Evolutionary conservation across 2,329 filamentous ascomycete species (phyloP).

Genomic region (Fusarium fracticaudum): DNA sequence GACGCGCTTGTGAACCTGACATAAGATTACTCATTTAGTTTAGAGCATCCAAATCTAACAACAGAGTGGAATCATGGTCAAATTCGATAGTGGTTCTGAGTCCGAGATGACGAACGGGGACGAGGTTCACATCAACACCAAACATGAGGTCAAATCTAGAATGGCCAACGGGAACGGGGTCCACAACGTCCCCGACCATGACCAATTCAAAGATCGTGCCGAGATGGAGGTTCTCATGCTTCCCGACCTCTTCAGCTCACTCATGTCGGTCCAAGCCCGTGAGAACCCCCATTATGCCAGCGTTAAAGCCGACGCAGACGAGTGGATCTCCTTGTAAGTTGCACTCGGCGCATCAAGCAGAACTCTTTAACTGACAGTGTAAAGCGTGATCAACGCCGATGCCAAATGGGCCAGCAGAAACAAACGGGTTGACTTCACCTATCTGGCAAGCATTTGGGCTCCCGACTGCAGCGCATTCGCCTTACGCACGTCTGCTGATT

Average conservation of each 20-base stretch:
- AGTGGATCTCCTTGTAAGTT: neutral
- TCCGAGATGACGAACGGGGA: neutral
- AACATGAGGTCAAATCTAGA: neutral
- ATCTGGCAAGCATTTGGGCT: neutral
- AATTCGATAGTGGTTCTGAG: neutral
- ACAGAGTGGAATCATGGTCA: neutral
- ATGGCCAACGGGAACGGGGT: neutral
- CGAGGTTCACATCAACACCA: neutral
- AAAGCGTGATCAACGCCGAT: neutral
- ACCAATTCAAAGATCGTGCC: neutral
- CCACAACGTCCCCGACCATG: neutral
- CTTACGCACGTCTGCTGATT: neutral
- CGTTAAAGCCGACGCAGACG: neutral
- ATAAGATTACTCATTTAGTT: fast-evolving
- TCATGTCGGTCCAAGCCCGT: neutral
- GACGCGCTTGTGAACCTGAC: fast-evolving
- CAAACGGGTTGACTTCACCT: neutral
- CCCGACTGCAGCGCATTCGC: neutral
- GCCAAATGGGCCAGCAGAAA: neutral
- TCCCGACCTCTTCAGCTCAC: neutral
- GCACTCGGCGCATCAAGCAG: neutral
- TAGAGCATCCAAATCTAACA: neutral
- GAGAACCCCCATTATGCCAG: neutral
- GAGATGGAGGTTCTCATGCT: neutral
- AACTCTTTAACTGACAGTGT: neutral